A percentile compares a stretch with the other conserved stretches of the same genome.
phyloP scores from a whole-genome alignment of 2,329 filamentous ascomycete species.

The Colletotrichum ledebouriae region DNA sequence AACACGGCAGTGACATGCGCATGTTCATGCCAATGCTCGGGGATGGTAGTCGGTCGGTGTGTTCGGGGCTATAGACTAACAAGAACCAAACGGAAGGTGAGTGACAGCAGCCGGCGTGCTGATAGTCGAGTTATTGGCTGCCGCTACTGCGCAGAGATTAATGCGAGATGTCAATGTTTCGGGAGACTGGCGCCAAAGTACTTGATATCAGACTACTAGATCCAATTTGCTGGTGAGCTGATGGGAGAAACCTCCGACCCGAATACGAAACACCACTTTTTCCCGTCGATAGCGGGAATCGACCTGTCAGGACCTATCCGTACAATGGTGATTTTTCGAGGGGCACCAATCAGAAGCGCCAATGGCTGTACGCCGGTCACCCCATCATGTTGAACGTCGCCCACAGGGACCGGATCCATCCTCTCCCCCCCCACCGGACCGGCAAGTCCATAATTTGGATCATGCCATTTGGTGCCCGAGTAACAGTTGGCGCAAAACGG shows the following conservation, averaged over 20 bases:
- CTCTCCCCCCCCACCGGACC: background rate
- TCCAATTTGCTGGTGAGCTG: background rate
- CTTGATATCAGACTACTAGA: conserved; percentile 6
- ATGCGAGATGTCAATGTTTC: conserved; percentile 14
- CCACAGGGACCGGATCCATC: conserved; percentile 17
- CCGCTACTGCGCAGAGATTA: conserved; percentile 15
- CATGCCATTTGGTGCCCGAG: conserved; percentile 21
- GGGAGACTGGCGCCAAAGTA: conserved; percentile 1
- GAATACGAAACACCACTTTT: conserved; percentile 23
- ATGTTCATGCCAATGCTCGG: background rate
- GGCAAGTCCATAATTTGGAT: conserved; percentile 13
- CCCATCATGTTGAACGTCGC: conserved; percentile 15
- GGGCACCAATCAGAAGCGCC: conserved; percentile 17
- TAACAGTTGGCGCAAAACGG: conserved; percentile 15
- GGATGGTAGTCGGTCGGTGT: conserved; percentile 9
- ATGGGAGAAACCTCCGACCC: conserved; percentile 17
- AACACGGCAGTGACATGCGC: background rate
- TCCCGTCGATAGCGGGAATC: conserved; percentile 13
- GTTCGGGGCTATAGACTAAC: background rate
- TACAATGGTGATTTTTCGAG: background rate
- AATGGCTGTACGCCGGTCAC: conserved; percentile 15
- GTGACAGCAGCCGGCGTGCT: conserved; percentile 6
- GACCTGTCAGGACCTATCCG: conserved; percentile 4
- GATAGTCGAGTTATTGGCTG: conserved; percentile 4
- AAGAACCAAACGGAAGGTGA: conserved; percentile 5